Evolutionary conservation across 179 eudicot species (phyloP).

Genomic region (Camellia oleifera): DNA sequence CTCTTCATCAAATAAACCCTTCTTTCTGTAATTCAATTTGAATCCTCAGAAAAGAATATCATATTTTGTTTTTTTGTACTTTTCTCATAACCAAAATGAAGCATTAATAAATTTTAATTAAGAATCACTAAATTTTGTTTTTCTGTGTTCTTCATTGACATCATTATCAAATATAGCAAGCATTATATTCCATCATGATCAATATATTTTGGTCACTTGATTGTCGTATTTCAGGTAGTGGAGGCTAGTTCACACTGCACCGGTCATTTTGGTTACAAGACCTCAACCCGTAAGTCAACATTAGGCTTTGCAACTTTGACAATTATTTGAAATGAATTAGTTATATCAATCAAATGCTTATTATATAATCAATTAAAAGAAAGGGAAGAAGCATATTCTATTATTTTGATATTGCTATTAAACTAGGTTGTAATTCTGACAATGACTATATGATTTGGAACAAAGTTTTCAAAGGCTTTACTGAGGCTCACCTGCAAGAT

Average conservation of each 20-base stretch:
- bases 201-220: background rate
- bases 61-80: background rate
- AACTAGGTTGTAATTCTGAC: background rate
- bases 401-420: background rate
- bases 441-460: background rate
- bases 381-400: background rate
- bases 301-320: background rate
- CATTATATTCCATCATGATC: background rate
- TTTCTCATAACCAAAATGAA: background rate
- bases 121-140: background rate
- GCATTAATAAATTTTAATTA: background rate
- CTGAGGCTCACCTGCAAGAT: no score
- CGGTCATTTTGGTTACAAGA: constrained; percentile 60
- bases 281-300: constrained; percentile 53
- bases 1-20: no score
- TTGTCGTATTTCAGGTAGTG: constrained; percentile 49
- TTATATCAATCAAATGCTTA: background rate
- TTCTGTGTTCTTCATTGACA: background rate
- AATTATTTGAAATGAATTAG: background rate
- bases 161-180: background rate
- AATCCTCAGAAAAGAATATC: background rate
- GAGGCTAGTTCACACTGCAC: constrained; percentile 61
- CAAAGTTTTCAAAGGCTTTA: no score
- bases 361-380: background rate
- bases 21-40: no score